Base-by-base conservation (phyloP, 2,329 filamentous ascomycete genomes). In the Penicillium sp. region DNA sequence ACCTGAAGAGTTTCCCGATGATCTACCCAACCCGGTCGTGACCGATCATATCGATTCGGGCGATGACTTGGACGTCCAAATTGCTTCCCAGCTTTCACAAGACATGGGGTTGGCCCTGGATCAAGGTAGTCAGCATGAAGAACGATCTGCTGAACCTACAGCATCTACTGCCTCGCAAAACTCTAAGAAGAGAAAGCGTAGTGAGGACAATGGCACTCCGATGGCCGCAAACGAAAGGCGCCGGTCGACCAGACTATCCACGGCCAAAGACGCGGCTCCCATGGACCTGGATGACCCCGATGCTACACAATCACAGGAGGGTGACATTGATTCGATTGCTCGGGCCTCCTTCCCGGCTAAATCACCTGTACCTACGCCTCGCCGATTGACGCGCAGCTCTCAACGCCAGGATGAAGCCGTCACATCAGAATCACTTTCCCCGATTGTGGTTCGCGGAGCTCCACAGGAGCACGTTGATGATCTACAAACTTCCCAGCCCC, bases 21-120 rank as follows among this genome's bases (percentile, higher is more conserved):
- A 29, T 31, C 16, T 27, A 33, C 33, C 27, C 8, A 58, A 14
- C 3, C 55, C 46, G 10, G 39, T 39, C 23, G 31, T 33, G 31
- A 33, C 52, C 6, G 66, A 70, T 16, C 67, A 65, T 57, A 68
- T 66, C 6, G 71, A 75, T 54, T 75, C 72, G 47, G 72, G 72
- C 39, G 75, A 79, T 56, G 75, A 79, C 29, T 68, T 77, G 58
- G 77, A 80, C 47, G 69, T 72, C 13, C 75, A 79, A 56, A 72
- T 77, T 55, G 77, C 76, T 11, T 79, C 77, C 21, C 78, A 80
- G 59, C 66, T 80, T 6, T 76, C 75, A 53, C 75, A 78, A 58
- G 77, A 79, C 58, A 64, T 80, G 43, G 75, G 75, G 44, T 62
- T 72, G 25, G 73, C 74, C 8, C 69, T 72, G n/a, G 72, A 76